Base-by-base conservation (phyloP, 306 rosid genomes). In the Quercus variabilis region DNA sequence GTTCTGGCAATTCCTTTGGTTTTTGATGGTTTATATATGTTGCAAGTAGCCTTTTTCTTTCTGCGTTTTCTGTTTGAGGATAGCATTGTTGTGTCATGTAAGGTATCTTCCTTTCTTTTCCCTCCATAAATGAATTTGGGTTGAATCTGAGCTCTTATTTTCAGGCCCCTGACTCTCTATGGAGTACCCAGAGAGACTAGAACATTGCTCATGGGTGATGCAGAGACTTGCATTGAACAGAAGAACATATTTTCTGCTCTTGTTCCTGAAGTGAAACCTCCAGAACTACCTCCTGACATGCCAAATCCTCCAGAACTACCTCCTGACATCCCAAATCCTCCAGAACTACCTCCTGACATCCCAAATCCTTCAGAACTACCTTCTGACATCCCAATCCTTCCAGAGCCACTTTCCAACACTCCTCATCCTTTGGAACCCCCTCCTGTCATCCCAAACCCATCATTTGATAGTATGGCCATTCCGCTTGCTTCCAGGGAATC, bases 171-270 rank as follows among this genome's bases (percentile, higher is more conserved):
- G 67, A 95, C 98, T 73, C 95, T 95, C 18, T 90, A 86, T 60
- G 99, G 98, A 78, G 88, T 95, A 60, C 98, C 98, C 76, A 84
- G 96, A 80, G 98, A 91, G 84, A 89, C 88, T 79, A 89, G 88
- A 80, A 81, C 87, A 10, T 79, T 95, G 86, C 94, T 86, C 63
- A 68, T 84, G 83, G 90, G 92, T 74, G 94, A 90, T 77, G 74
- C 83, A 25, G 99, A 90, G 76, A 83, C 88, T 81, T 87, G 86
- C 79, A 87, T 83, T 77, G 88, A 84, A 81, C 98, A 90, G 83
- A 94, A 83, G 87, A 93, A 85, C 85, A 78, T 83, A 17, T 79
- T 92, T 57, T 38, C 87, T 81, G 83, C 83, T 83, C 88, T 89
- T 79, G 90, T 90, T 82, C 75, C 92, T 15, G 97, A 92, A 77